Evolutionary conservation across 169 alveolate genomes (phyloP).

Genomic region (Plasmodium blacklocki): DNA sequence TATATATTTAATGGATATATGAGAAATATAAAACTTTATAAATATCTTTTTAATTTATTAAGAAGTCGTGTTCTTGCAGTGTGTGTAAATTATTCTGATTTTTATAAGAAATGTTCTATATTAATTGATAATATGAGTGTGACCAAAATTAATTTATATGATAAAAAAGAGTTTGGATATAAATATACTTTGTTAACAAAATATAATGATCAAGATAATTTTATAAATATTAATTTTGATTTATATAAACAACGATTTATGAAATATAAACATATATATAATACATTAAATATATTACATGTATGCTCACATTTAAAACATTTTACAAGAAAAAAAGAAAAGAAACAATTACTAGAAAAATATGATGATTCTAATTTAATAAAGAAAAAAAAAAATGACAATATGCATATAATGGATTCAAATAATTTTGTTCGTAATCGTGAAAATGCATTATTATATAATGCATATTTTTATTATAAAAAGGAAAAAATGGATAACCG

Average conservation of each 20-base stretch:
- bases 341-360: neutral
- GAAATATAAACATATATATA: slow-evolving; percentile 59
- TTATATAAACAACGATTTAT: slow-evolving; percentile 41
- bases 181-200: slow-evolving; percentile 46
- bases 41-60: slow-evolving; percentile 17
- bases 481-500: neutral
- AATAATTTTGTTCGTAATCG: slow-evolving; percentile 15
- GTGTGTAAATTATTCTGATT: slow-evolving; percentile 33
- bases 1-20: slow-evolving; percentile 13
- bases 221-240: slow-evolving; percentile 14
- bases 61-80: slow-evolving; percentile 10
- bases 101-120: slow-evolving; percentile 21
- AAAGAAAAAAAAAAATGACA: neutral
- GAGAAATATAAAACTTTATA: slow-evolving; percentile 15
- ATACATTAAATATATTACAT: slow-evolving; percentile 35
- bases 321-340: neutral
- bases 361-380: neutral
- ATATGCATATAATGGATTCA: slow-evolving; percentile 7
- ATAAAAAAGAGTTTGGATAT: slow-evolving; percentile 30
- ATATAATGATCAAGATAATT: slow-evolving; percentile 21
- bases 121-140: slow-evolving; percentile 36
- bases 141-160: slow-evolving; percentile 14
- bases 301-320: slow-evolving; percentile 28
- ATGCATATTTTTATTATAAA: slow-evolving; percentile 2
- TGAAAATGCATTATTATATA: slow-evolving; percentile 40